phyloP scores from a whole-genome alignment of 2,329 filamentous ascomycete genomes.

The Harringtonia lauricola region DNA sequence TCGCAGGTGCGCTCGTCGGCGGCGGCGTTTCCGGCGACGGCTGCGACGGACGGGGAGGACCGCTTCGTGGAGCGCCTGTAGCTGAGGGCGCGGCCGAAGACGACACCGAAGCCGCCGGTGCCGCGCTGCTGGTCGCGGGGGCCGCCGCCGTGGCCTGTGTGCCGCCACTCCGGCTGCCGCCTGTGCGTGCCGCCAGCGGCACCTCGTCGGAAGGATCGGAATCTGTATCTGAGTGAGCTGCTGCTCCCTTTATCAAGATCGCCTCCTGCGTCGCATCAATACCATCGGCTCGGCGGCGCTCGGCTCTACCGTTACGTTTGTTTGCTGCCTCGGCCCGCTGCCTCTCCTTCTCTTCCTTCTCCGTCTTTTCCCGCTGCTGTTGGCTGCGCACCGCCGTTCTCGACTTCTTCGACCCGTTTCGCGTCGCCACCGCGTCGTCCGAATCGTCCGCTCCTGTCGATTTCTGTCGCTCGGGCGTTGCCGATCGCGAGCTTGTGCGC shows the following conservation, averaged over 20 bases:
- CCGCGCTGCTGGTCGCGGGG: constrained; percentile 1
- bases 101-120: constrained; percentile 8
- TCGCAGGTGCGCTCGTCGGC: constrained; percentile 24
- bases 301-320: constrained; percentile 72
- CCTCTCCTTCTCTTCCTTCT: constrained; percentile 64
- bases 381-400: constrained; percentile 30
- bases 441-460: constrained; percentile 50
- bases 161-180: constrained; percentile 15
- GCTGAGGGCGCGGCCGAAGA: constrained; percentile 10
- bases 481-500: constrained; percentile 68
- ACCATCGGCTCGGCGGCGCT: constrained; percentile 75
- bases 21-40: constrained; percentile 37
- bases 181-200: constrained; percentile 34
- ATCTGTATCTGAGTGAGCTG: constrained; percentile 39
- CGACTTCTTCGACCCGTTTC: constrained; percentile 45
- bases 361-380: constrained; percentile 48
- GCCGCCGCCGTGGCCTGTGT: constrained; percentile 7
- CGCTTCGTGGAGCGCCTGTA: constrained; percentile 15
- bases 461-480: constrained; percentile 43
- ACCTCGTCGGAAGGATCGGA: constrained; percentile 63
- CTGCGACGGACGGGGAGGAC: constrained; percentile 32
- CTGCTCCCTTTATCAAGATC: constrained; percentile 16
- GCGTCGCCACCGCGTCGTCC: constrained; percentile 52
- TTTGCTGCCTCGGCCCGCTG: constrained; percentile 64
- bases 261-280: constrained; percentile 16